Base-by-base conservation (phyloP, 805 yeast species). In the Ogataea chonburiensis region DNA sequence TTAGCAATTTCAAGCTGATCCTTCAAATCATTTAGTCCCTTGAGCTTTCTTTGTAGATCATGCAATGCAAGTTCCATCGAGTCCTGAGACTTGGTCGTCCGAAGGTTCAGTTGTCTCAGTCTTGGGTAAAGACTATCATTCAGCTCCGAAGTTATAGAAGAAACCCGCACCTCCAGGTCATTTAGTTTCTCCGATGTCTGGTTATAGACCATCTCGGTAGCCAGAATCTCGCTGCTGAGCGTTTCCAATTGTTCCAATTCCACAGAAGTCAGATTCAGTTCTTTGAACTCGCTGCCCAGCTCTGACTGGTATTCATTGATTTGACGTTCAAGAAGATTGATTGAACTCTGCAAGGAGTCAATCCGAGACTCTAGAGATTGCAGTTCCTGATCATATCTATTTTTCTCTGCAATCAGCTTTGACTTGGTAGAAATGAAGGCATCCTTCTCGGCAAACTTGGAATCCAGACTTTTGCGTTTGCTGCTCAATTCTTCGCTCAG, bases 101-200 rank as follows among this genome's bases (percentile, higher is more conserved):
- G 42, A 30, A 22, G 37, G 13, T 24, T 55, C 52, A 76, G 42
- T 23, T 71, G 71, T 61, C 37, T 65, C 28, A 39, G 56, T 39
- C 75, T 75, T 9, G 86, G 85, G 26, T 68, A 60, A 28, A 79
- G 63, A 33, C 71, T 79, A 19, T 79, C 77, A n/a, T 64, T 58
- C 25, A 86, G 55, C 42, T 80, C 87, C 3, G 82, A 67, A 29
- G 74, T 73, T 7, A 74, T 46, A 1, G 61, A 55, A 0, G 75
- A 65, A 11, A 75, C 56, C 12, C 66, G 61, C 9, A 77, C 59
- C 42, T 79, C 82, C 5, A 74, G 42, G 1, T 59, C 64, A 0
- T 71, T 55, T 14, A 77, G 58, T 24, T 59, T 46, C 3, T 60
- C 62, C 0, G 68, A 69, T 3, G 72, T 41, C 4, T 47, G 46